Evolutionary conservation across 306 rosid species (phyloP).

Genomic region (Cucurbita pepo): DNA sequence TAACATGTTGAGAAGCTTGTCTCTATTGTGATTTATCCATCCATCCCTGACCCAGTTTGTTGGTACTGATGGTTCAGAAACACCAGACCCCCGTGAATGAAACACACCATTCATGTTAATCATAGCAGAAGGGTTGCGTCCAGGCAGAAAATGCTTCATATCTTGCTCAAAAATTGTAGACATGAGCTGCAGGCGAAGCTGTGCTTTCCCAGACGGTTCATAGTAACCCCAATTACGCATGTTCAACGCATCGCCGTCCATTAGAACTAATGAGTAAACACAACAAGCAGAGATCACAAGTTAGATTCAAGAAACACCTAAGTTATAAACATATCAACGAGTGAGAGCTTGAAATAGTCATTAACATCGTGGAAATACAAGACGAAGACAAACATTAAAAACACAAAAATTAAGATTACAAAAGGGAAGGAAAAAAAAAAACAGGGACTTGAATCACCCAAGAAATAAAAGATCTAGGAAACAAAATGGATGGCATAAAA

Average conservation of each 20-base stretch:
- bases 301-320: conserved; percentile 1
- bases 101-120: conserved; percentile 39
- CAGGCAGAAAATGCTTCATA: conserved; percentile 48
- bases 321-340: conserved; percentile 9
- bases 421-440: not conserved
- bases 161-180: conserved; percentile 68
- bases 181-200: conserved; percentile 90
- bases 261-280: conserved; percentile 38
- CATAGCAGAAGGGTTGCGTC: conserved; percentile 52
- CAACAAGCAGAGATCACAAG: conserved; percentile 10
- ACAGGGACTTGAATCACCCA: not conserved
- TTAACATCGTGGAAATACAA: not conserved
- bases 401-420: not conserved
- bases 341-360: not conserved
- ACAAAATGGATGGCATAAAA: not conserved
- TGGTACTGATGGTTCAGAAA: conserved; percentile 35
- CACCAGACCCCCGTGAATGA: conserved; percentile 51
- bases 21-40: conserved; percentile 61
- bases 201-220: conserved; percentile 74
- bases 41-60: conserved; percentile 56
- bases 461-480: not conserved
- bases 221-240: conserved; percentile 95
- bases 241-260: conserved; percentile 89
- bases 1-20: conserved; percentile 53
- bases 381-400: not conserved